These are phyloP conservation scores for Conticribra weissflogii DNA, from an alignment of 108 stramenopile genomes.

Conservation along the genomic window DNA sequence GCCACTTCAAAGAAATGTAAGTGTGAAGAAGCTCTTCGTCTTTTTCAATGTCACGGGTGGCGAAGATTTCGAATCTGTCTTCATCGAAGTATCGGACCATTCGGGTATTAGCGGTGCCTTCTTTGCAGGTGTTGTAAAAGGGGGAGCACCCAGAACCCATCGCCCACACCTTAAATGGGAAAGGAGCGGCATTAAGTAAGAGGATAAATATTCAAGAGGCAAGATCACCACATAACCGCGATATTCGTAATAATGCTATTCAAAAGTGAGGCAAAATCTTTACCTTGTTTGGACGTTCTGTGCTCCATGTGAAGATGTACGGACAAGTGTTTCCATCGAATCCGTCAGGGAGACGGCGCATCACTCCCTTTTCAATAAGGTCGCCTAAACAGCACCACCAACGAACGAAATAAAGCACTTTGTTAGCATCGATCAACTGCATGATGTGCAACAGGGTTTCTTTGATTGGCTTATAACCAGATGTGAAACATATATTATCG, in stretches of 20 bases:
- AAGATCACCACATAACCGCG: too few relatives aligned
- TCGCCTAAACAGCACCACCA: constrained; percentile 40
- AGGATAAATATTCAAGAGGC: too few relatives aligned
- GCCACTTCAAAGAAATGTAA: constrained; percentile 75
- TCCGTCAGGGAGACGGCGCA: constrained; percentile 76
- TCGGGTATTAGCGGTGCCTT: constrained; percentile 69
- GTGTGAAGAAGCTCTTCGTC: constrained; percentile 78
- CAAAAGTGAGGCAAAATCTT: not conserved
- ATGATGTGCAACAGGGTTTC: too few relatives aligned
- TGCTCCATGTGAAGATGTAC: constrained; percentile 77
- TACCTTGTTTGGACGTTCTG: constrained; percentile 70
- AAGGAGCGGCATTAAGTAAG: not conserved
- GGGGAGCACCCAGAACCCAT: constrained; percentile 77
- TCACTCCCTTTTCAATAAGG: constrained; percentile 73
- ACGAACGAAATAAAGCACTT: too few relatives aligned
- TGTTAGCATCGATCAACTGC: too few relatives aligned
- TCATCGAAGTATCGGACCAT: constrained; percentile 79
- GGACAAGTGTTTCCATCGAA: constrained; percentile 79
- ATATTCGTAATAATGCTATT: too few relatives aligned
- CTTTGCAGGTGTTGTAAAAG: constrained; percentile 73
- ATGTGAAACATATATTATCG: too few relatives aligned
- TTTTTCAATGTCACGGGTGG: constrained; percentile 65
- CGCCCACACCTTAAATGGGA: constrained; percentile 56
- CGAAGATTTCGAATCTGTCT: constrained; percentile 70
- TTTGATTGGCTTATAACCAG: too few relatives aligned